Evolutionary conservation across 352 stramenopile species (phyloP).

Genomic region (Blastocystis sp.): DNA sequence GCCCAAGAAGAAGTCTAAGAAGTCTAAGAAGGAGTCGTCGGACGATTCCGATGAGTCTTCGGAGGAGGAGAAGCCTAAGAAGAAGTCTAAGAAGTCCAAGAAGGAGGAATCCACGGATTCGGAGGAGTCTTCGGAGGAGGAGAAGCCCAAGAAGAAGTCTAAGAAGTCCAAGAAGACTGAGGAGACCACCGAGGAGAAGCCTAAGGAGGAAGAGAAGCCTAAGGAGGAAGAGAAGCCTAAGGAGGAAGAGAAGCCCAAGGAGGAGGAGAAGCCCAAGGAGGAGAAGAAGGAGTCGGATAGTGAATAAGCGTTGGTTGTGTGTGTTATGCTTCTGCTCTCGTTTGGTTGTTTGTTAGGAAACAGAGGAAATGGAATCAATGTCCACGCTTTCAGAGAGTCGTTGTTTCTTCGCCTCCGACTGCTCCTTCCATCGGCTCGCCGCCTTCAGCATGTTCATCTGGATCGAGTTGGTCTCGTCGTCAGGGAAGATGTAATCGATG

Average conservation of each 20-base stretch:
- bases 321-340: background rate
- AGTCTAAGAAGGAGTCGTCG: conserved; percentile 19
- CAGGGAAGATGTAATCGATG: conserved; percentile 95
- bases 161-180: background rate
- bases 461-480: conserved; percentile 83
- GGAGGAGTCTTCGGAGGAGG: background rate
- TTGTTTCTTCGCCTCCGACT: conserved; percentile 57
- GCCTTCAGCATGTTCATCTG: conserved; percentile 93
- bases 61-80: conserved; percentile 9
- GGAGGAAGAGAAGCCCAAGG: conserved; percentile 1
- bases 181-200: background rate
- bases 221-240: conserved; percentile 1
- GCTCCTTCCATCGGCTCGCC: conserved; percentile 84
- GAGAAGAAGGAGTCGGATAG: conserved; percentile 14
- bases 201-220: conserved; percentile 21
- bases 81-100: conserved; percentile 51
- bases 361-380: conserved; percentile 55
- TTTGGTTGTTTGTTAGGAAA: background rate
- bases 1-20: conserved; percentile 42
- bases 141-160: background rate
- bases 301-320: background rate
- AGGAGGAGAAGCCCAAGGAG: background rate
- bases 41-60: background rate
- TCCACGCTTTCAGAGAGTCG: conserved; percentile 34
- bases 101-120: conserved; percentile 7